Conservation (phyloP, 495 filamentous ascomycete genomes). For the Penicillium paxilli region DNA sequence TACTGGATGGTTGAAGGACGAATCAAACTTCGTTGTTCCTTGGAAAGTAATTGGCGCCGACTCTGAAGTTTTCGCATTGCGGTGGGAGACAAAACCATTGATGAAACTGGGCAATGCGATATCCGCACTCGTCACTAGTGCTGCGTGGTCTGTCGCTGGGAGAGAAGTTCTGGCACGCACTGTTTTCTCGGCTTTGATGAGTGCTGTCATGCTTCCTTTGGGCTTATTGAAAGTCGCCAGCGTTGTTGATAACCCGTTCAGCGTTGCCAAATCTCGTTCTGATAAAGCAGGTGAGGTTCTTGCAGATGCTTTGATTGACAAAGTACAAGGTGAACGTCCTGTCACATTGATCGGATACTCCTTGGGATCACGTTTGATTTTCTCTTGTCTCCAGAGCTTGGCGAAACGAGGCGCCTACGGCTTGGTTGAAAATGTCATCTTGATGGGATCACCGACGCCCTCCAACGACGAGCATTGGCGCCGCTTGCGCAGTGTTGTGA, state of each 20-base stretch:
- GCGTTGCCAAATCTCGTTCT: constrained; percentile 72
- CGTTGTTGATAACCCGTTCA: constrained; percentile 89
- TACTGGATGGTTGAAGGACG: constrained; percentile 75
- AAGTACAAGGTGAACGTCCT: constrained; percentile 83
- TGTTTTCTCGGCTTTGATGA: constrained; percentile 69
- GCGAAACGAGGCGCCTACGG: constrained; percentile 81
- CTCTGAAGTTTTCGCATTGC: constrained; percentile 78
- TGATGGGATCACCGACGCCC: constrained; percentile 83
- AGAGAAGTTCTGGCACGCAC: constrained; percentile 76
- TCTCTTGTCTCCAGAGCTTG: constrained; percentile 72
- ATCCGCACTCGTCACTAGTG: constrained; percentile 68
- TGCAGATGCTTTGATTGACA: constrained; percentile 85
- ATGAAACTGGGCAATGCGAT: constrained; percentile 76
- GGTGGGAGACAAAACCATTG: constrained; percentile 79
- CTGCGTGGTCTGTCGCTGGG: constrained; percentile 76
- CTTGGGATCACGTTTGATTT: constrained; percentile 87
- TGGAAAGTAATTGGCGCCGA: constrained; percentile 73
- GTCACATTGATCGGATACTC: constrained; percentile 89
- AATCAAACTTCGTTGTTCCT: constrained; percentile 66
- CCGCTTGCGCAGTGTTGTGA: constrained; percentile 68
- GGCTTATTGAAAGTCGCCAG: constrained; percentile 75
- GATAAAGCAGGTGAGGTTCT: constrained; percentile 87
- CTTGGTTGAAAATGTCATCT: constrained; percentile 76
- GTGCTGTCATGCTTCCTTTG: constrained; percentile 73
- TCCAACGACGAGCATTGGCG: constrained; percentile 65